Base-by-base conservation (phyloP, 1,139 yeast genomes). In the Blastobotrys petasosporus region DNA sequence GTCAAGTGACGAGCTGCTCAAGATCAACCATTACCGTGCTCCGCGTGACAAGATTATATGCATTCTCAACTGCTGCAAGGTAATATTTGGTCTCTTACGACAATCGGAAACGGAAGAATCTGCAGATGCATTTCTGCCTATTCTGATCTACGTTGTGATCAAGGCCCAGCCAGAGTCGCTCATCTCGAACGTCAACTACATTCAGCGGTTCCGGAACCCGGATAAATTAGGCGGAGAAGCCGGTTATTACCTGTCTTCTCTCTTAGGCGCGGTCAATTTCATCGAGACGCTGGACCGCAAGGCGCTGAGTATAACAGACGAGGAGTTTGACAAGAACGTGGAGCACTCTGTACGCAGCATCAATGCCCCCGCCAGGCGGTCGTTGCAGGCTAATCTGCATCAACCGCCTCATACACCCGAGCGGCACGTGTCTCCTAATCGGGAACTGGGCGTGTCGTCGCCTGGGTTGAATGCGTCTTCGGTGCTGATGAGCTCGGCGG, bases 21-120 rank as follows among this genome's bases (percentile, higher is more conserved):
- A 87, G 58, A 80, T 92, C 58, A 85, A 85, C 62, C 75, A 77
- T 46, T 94, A 84, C 63, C 76, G 94, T 57, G 94, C 97, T 0
- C 98, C 98, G 9, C 73, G 98, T 46, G 98, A 94, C 60, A 94
- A 94, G 61, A 82, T 88, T 52, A 87, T 92, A 40, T 92, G 98
- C 62, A 73, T 92, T 7, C 71, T 94, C 50, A 94, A 94, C 66
- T 81, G 94, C 48, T 90, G 97, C 62, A 92, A 92, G 63, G 90
- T 92, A 12, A 82, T 94, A 7, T 88, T 88, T 70, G 94, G 95
- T 13, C 73, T 86, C 47, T 75, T 94, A 46, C 80, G 88, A 54
- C 84, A 82, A 47, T 76, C 77, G 35, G 67, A 73, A 39, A 66
- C 75, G 33, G 83, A 81, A 47, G 94, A 86, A 57, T 90, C 90